Base-by-base conservation (phyloP, 2,329 filamentous ascomycete species). In the Scedosporium apiospermum region DNA sequence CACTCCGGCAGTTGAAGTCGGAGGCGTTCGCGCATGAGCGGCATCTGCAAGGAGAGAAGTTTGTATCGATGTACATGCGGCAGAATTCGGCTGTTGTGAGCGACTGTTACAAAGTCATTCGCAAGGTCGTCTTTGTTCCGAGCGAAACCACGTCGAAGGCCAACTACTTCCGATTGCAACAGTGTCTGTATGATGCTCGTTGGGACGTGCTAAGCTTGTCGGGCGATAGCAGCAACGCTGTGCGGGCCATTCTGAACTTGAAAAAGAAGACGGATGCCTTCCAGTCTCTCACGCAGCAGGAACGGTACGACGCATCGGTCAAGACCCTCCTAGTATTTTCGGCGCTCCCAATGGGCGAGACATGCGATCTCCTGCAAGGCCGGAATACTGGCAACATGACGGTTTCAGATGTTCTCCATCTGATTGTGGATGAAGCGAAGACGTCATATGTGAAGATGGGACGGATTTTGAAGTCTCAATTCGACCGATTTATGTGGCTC, bases 1-100 rank as follows among this genome's bases (percentile, higher is more conserved):
- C 70, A 3, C 73, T 71, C 23, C 69, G 70, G 6, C 71, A 71
- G 6, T 62, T 75, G 3, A 71, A 71, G 34, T 75, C 76, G 1
- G 69, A 72, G 9, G 64, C 70, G 9, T 69, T 73, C 34, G 71
- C 75, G 1, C 57, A 65, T 1, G 71, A 76, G 12, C 69, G 77
- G 1, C 73, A 77, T 30, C 49, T 66, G 6, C 73, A 76, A 26
- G 75, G 67, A 0, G 63, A 70, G 4, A 5, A 57, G 3, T 76
- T 76, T 59, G 65, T 76, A 7, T 7, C 55, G 9, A 59, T 65
- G n/a, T 74, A 73, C 57, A 66, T 72, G 3, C 71, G 65, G 10
- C 66, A 69, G 3, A 75, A 77, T 63, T 65, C 67, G 1, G 67
- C 74, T 6, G 69, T 73, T 27, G 60, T 65, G 6, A 57, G 66